These are phyloP conservation scores for Xylaria sp. DNA, from an alignment of 495 filamentous ascomycete species.

Conservation along the genomic window DNA sequence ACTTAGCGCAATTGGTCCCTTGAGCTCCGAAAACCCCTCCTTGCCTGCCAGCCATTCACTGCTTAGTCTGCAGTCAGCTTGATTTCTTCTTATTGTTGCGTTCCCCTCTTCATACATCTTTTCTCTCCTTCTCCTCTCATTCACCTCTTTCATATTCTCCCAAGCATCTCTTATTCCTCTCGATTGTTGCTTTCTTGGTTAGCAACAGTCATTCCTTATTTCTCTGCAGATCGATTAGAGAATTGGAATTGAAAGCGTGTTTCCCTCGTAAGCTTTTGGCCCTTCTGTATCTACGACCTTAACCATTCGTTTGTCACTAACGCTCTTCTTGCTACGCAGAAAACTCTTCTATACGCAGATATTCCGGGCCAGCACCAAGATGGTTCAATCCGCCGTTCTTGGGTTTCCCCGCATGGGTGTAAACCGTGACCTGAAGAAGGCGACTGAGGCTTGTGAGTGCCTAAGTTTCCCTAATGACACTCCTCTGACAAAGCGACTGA, in stretches of 20 bases:
- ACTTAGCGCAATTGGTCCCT: conserved; percentile 31
- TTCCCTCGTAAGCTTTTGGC: conserved; percentile 33
- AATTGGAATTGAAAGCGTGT: conserved; percentile 39
- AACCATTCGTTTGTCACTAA: conserved; percentile 6
- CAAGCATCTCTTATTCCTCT: conserved; percentile 13
- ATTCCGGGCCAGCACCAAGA: conserved; percentile 57
- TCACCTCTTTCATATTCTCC: not conserved
- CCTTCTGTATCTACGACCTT: conserved; percentile 17
- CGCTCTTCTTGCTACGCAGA: conserved; percentile 24
- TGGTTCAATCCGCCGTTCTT: conserved; percentile 80
- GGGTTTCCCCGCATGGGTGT: conserved; percentile 95
- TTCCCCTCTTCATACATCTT: conserved; percentile 28
- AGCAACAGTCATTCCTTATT: conserved; percentile 29
- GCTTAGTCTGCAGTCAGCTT: conserved; percentile 24
- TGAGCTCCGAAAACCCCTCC: conserved; percentile 38
- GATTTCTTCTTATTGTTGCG: conserved; percentile 23
- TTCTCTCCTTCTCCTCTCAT: conserved; percentile 25
- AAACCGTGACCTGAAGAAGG: conserved; percentile 99
- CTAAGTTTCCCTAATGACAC: not conserved
- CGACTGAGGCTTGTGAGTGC: conserved; percentile 78
- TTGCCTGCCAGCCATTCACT: conserved; percentile 14
- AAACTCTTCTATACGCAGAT: conserved; percentile 35
- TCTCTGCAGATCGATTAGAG: conserved; percentile 29
- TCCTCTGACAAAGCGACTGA: conserved; percentile 24
- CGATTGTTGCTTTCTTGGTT: conserved; percentile 32